Evolutionary conservation across 768 basidiomycete genomes (phyloP).

Genomic region (Cubamyces lactineus): DNA sequence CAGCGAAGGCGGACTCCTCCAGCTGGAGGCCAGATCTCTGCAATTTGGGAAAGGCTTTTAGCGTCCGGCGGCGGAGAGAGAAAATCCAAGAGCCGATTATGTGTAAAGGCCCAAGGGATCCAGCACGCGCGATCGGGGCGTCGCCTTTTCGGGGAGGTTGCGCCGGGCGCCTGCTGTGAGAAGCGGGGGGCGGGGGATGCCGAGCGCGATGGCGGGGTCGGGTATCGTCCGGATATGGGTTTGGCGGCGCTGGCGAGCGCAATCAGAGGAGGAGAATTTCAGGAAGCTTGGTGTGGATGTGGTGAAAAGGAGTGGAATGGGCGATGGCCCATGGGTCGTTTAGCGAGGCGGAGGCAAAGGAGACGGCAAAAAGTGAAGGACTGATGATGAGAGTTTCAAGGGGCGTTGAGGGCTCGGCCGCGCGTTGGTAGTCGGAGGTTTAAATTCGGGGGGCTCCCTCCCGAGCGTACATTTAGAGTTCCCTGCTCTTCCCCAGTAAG

Average conservation of each 20-base stretch:
- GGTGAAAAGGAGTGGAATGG: background rate
- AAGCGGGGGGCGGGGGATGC: background rate
- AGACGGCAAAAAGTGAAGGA: slow-evolving; percentile 23
- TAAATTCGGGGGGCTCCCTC: slow-evolving; percentile 34
- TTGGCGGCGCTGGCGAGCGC: background rate
- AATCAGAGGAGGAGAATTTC: background rate
- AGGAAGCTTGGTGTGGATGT: background rate
- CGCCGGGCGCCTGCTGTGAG: slow-evolving; percentile 9
- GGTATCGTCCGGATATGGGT: background rate
- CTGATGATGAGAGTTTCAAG: slow-evolving; percentile 29
- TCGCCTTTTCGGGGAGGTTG: slow-evolving; percentile 21
- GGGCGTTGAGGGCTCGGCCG: slow-evolving; percentile 30
- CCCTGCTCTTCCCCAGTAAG: slow-evolving; percentile 27
- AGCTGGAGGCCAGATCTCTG: background rate
- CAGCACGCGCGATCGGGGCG: slow-evolving; percentile 12
- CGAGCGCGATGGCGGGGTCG: background rate
- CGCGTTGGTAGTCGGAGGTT: slow-evolving; percentile 29
- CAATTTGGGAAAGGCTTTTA: slow-evolving; percentile 20
- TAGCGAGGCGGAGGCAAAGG: slow-evolving; percentile 16
- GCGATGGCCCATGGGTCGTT: background rate
- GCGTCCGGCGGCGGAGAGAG: slow-evolving; percentile 5
- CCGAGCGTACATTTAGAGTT: slow-evolving; percentile 33
- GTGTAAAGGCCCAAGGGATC: slow-evolving; percentile 8
- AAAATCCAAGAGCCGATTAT: slow-evolving; percentile 10
- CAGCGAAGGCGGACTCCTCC: no score